Percentiles rank a stretch among this genome's conserved stretches.
Conservation (phyloP, 2,329 filamentous ascomycete genomes). For the Pseudopithomyces maydicus region DNA sequence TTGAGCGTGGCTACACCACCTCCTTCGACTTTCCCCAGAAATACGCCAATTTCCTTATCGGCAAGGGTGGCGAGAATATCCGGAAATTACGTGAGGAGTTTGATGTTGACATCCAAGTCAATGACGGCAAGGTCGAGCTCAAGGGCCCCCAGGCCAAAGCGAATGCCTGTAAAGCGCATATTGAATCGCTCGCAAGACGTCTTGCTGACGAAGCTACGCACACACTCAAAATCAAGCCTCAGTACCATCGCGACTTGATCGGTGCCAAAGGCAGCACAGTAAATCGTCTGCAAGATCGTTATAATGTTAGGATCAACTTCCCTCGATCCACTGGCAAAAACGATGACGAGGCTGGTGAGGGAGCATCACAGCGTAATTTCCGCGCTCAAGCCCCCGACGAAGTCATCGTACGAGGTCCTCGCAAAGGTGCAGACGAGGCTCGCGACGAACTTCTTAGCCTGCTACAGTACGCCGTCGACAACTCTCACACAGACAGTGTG, state of each 20-base stretch:
- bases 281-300: conserved; percentile 87
- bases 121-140: conserved; percentile 92
- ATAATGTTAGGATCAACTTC: conserved; percentile 95
- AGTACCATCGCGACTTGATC: conserved; percentile 93
- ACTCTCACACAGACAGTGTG: conserved; percentile 78
- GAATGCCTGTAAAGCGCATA: conserved; percentile 82
- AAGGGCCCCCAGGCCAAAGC: conserved; percentile 96
- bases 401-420: conserved; percentile 87
- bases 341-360: conserved; percentile 70
- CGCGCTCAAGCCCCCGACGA: conserved; percentile 81
- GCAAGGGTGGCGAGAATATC: conserved; percentile 70
- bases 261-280: conserved; percentile 86
- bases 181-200: conserved; percentile 76
- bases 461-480: conserved; percentile 87
- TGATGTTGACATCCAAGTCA: conserved; percentile 81
- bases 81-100: conserved; percentile 71
- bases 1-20: conserved; percentile 85
- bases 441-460: conserved; percentile 89
- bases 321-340: conserved; percentile 71
- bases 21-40: conserved; percentile 95
- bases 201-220: conserved; percentile 91
- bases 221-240: conserved; percentile 85
- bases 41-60: conserved; percentile 83
- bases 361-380: conserved; percentile 67
- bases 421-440: conserved; percentile 88